Evolutionary conservation across 257 asterid species (phyloP), one percentile per base, ranked within the genome.

Genomic region (Solanum paucissectum): DNA sequence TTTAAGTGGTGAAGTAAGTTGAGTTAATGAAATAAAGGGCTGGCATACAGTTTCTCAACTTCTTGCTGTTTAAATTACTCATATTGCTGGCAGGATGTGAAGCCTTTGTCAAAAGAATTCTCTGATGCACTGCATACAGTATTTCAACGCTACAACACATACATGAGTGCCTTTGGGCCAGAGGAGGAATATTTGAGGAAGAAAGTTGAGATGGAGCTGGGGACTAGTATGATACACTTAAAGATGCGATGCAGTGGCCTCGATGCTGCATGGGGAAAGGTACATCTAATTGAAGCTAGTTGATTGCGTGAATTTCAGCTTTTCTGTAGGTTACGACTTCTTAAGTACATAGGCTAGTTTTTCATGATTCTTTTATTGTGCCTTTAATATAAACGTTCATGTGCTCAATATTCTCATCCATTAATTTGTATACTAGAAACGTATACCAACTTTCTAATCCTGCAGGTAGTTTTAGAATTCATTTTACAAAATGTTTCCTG

Each of bases 161-260:
- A 95, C 90, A 77, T 97, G 93, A 94, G 93, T 40, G 92, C 99
- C 32, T 97, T 97, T 92, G 98, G 95, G 87, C 98, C 96, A 33
- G 94, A 95, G 52, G 99, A 97, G 93, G 91, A 37, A 69, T 97
- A 94, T 89, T 92, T 97, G 91, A 97, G 93, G 94, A 96, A 97
- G 96, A 97, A 97, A 88, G 98, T 97, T 85, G 99, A 97, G 92
- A 90, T 81, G 79, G 99, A 97, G 90, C 84, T 97, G 91, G 99
- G 99, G 79, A 88, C 98, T 82, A 91, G 91, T 89, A 91, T 97
- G 99, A 97, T 97, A 88, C 93, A 93, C 96, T 91, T 97, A 93
- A 97, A 97, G 93, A 96, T 96, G 99, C 94, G 99, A 90, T 97
- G 99, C 90, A 91, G 98, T 85, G 99, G 99, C 90, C 97, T 97